These are phyloP conservation scores for Porphyra umbilicalis DNA, from an alignment of 31 red algal genomes.

Conservation along the genomic window DNA sequence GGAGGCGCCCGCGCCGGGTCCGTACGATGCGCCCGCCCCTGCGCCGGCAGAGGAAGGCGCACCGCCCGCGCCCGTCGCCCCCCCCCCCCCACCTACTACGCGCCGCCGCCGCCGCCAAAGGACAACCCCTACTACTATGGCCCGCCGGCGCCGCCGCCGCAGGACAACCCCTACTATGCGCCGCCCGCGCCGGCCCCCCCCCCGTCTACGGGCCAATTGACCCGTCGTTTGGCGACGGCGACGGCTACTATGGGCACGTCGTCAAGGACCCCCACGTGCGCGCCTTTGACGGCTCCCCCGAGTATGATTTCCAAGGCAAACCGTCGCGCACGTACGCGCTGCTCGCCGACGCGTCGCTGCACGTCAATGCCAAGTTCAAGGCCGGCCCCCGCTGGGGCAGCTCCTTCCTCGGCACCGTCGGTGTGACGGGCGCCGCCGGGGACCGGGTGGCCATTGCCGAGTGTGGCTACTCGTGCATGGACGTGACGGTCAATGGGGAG, in stretches of 20 bases:
- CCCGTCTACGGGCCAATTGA: background rate
- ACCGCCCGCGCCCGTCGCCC: too few relatives aligned
- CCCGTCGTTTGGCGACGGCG: background rate
- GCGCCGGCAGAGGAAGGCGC: too few relatives aligned
- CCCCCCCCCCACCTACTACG: background rate
- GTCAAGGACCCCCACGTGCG: background rate
- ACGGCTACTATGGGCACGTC: background rate
- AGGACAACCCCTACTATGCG: background rate
- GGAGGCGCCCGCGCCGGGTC: background rate
- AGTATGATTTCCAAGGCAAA: background rate
- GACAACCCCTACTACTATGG: too few relatives aligned
- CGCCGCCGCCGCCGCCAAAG: background rate
- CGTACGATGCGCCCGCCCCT: too few relatives aligned
- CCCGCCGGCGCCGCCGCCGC: background rate
- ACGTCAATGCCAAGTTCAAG: background rate
- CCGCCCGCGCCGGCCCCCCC: background rate
- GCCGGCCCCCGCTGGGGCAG: background rate
- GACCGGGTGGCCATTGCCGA: background rate
- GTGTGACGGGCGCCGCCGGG: background rate
- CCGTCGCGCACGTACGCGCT: background rate
- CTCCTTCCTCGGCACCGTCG: background rate
- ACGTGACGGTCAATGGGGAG: background rate
- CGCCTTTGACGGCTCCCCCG: background rate
- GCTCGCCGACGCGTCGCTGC: background rate
- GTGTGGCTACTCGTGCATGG: background rate